phyloP scores from a whole-genome alignment of 148 eudicot species.

The Persicaria maculosa region DNA sequence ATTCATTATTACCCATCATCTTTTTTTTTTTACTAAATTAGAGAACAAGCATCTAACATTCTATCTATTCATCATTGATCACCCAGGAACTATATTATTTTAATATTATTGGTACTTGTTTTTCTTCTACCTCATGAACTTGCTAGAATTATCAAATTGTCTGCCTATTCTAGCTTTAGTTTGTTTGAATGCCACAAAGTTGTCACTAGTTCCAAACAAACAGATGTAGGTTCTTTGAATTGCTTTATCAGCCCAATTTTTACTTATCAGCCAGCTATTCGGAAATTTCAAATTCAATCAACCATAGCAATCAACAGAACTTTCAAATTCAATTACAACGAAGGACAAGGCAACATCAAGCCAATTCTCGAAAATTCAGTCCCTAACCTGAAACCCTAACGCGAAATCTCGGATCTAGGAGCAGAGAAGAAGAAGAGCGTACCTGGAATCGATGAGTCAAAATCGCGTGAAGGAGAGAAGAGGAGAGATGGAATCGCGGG shows the following conservation, averaged over 20 bases:
- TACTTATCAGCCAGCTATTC: not conserved
- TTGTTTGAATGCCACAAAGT: conserved; percentile 90
- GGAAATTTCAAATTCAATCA: too few species aligned
- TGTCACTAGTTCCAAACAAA: conserved; percentile 73
- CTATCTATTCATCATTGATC: not conserved
- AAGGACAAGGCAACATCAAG: too few species aligned
- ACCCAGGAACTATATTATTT: not conserved
- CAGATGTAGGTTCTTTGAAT: conserved; percentile 29
- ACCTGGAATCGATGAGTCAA: too few species aligned
- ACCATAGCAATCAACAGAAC: too few species aligned
- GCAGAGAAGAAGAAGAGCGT: too few species aligned
- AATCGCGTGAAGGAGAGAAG: too few species aligned
- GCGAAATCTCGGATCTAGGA: too few species aligned
- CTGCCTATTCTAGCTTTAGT: conserved; percentile 86
- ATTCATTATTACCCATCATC: not conserved
- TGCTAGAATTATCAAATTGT: conserved; percentile 80
- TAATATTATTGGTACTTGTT: conserved; percentile 13
- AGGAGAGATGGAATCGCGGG: too few species aligned
- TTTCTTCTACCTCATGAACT: conserved; percentile 60
- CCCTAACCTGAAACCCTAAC: too few species aligned
- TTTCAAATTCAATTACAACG: too few species aligned
- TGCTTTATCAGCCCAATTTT: not conserved
- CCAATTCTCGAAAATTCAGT: too few species aligned
- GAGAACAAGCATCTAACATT: not conserved
- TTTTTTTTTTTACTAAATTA: not conserved